Evolutionary conservation across 2,329 filamentous ascomycete species (phyloP).

Genomic region (Hymenoscyphus infarciens): DNA sequence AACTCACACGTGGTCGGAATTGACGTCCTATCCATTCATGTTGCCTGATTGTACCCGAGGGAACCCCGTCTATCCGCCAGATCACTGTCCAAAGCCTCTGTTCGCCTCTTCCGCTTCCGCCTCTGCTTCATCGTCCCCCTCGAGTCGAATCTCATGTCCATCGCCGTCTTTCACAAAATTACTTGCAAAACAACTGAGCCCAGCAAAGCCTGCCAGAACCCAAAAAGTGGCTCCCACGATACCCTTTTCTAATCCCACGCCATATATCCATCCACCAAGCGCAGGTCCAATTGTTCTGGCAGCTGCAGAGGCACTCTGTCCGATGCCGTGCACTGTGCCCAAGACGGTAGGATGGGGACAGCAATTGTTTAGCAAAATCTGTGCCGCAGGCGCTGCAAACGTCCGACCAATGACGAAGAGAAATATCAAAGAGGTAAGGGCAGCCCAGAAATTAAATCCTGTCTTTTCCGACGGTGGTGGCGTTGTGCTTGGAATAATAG

Average conservation of each 20-base stretch:
- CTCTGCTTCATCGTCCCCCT: constrained; percentile 53
- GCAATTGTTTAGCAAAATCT: constrained; percentile 60
- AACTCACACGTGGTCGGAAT: background rate
- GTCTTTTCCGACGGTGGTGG: constrained; percentile 31
- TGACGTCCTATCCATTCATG: background rate
- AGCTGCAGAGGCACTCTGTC: constrained; percentile 56
- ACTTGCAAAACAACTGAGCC: constrained; percentile 48
- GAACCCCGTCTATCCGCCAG: background rate
- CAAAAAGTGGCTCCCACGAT: constrained; percentile 46
- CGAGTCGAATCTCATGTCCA: constrained; percentile 62
- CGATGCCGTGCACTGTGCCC: constrained; percentile 54
- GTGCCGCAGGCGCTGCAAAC: constrained; percentile 58
- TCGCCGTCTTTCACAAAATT: constrained; percentile 57
- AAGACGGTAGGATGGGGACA: constrained; percentile 56
- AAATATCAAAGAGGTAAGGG: constrained; percentile 41
- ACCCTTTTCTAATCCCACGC: constrained; percentile 52
- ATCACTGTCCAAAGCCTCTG: constrained; percentile 16
- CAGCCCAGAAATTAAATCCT: constrained; percentile 29
- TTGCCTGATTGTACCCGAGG: constrained; percentile 1
- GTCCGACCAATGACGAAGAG: constrained; percentile 72
- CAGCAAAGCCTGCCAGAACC: constrained; percentile 49
- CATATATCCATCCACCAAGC: constrained; percentile 58
- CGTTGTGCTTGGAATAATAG: constrained; percentile 53
- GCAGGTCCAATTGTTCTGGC: constrained; percentile 59
- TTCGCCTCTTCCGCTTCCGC: constrained; percentile 28